These are phyloP conservation scores for Zygotorulaspora mrakii DNA, from an alignment of 1,139 yeast genomes.

Conservation along the genomic window DNA sequence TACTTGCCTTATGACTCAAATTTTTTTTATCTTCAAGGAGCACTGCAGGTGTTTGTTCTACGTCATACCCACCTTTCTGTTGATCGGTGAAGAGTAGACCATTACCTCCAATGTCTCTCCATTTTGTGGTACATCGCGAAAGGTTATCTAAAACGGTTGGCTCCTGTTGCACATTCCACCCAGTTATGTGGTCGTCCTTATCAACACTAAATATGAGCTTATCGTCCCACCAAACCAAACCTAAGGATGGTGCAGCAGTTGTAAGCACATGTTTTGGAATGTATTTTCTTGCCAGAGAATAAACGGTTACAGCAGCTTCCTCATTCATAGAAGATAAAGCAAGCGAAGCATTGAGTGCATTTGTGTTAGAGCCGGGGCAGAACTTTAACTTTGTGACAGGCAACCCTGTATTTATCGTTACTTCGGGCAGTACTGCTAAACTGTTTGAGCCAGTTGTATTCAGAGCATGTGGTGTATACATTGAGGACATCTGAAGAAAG, in stretches of 20 bases:
- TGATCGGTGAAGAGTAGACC: slow-evolving; percentile 35
- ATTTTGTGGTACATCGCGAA: slow-evolving; percentile 27
- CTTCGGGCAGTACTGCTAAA: slow-evolving; percentile 52
- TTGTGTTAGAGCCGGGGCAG: slow-evolving; percentile 42
- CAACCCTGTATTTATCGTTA: slow-evolving; percentile 70
- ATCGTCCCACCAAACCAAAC: slow-evolving; percentile 38
- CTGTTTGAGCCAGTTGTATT: slow-evolving; percentile 31
- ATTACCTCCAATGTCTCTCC: slow-evolving; percentile 39
- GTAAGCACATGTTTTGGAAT: slow-evolving; percentile 60
- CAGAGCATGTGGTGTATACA: slow-evolving; percentile 11
- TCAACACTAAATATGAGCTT: slow-evolving; percentile 34
- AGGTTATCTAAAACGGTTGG: slow-evolving; percentile 35
- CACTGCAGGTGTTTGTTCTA: slow-evolving; percentile 7
- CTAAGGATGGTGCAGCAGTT: slow-evolving; percentile 33
- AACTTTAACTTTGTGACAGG: slow-evolving; percentile 53
- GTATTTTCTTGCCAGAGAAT: slow-evolving; percentile 68
- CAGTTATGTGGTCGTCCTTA: slow-evolving; percentile 32
- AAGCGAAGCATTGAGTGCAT: slow-evolving; percentile 50
- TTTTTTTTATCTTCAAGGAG: slow-evolving; percentile 10
- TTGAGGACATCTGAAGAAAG: slow-evolving; percentile 9
- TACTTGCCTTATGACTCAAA: slow-evolving; percentile 7
- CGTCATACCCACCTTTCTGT: slow-evolving; percentile 25
- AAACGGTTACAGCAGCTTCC: slow-evolving; percentile 69
- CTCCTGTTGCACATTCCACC: slow-evolving; percentile 34
- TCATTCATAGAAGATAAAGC: slow-evolving; percentile 77